Evolutionary conservation across 306 rosid species (phyloP).

Genomic region (Casuarina equisetifolia): DNA sequence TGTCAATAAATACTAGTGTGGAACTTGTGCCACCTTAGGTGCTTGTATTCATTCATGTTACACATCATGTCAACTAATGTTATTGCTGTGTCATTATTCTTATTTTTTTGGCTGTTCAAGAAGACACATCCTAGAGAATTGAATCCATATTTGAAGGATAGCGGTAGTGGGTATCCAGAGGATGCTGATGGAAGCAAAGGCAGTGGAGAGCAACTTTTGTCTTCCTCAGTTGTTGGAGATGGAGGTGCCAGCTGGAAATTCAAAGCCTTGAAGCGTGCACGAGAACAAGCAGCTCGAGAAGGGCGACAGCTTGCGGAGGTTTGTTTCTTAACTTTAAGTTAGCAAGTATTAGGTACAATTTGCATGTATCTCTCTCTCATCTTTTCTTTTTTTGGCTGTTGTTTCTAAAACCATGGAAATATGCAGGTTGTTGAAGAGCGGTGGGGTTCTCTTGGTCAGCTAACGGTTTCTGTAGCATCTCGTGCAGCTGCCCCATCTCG

Average conservation of each 20-base stretch:
- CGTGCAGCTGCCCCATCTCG: slow-evolving; percentile 76
- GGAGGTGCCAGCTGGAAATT: slow-evolving; percentile 99
- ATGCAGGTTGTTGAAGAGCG: slow-evolving; percentile 80
- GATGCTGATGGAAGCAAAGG: slow-evolving; percentile 45
- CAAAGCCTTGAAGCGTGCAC: slow-evolving; percentile 92
- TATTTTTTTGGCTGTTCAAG: slow-evolving; percentile 28
- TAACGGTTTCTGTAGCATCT: slow-evolving; percentile 70
- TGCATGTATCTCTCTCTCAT: not conserved
- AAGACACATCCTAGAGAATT: slow-evolving; percentile 72
- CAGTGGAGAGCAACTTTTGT: slow-evolving; percentile 43
- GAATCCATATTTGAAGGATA: slow-evolving; percentile 80
- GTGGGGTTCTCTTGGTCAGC: slow-evolving; percentile 81
- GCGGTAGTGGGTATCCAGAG: slow-evolving; percentile 86
- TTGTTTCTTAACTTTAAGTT: slow-evolving; percentile 25
- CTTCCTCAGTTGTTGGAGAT: slow-evolving; percentile 85
- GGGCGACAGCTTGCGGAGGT: slow-evolving; percentile 66
- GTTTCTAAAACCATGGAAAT: slow-evolving; percentile 15
- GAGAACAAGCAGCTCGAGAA: slow-evolving; percentile 87
- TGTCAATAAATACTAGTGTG: not conserved
- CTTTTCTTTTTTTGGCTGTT: not conserved
- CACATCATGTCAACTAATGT: slow-evolving; percentile 1
- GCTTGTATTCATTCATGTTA: slow-evolving; percentile 8
- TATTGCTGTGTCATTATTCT: not conserved
- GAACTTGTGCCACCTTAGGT: not conserved
- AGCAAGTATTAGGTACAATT: not conserved